These are phyloP conservation scores for Gynandropsis gynandra DNA, from an alignment of 345 rosid genomes.

Conservation along the genomic window DNA sequence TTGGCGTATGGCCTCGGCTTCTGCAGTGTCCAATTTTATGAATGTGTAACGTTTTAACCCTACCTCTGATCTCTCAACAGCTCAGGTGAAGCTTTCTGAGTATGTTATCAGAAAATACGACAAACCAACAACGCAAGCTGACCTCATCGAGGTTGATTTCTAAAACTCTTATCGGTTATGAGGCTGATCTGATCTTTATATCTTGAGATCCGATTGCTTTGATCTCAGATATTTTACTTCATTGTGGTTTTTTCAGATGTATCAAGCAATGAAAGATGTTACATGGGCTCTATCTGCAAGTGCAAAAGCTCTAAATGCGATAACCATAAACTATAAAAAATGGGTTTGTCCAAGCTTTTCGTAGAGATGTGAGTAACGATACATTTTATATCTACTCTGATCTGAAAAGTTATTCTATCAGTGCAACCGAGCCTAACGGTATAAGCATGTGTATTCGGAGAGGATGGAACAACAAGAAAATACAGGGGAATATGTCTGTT, in stretches of 20 bases:
- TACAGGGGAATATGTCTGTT: constrained; percentile 70
- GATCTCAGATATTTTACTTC: constrained; percentile 6
- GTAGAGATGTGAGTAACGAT: constrained; percentile 76
- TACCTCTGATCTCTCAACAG: constrained; percentile 78
- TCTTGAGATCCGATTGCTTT: too few relatives aligned
- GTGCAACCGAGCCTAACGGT: constrained; percentile 29
- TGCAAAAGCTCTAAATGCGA: constrained; percentile 85
- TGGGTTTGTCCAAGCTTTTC: constrained; percentile 97
- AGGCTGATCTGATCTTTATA: neutral
- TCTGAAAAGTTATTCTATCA: constrained; percentile 76
- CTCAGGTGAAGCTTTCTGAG: constrained; percentile 90
- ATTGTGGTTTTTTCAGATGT: constrained; percentile 43
- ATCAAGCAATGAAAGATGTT: constrained; percentile 80
- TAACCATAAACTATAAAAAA: constrained; percentile 83
- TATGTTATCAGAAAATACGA: constrained; percentile 58
- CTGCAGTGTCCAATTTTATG: constrained; percentile 87
- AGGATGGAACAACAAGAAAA: constrained; percentile 67
- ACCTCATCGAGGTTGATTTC: constrained; percentile 66
- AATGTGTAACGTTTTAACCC: constrained; percentile 98
- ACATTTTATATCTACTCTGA: constrained; percentile 89
- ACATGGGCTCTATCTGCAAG: constrained; percentile 95
- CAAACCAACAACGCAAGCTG: constrained; percentile 69
- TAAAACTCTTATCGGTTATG: neutral
- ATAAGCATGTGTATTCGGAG: constrained; percentile 33
- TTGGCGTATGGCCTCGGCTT: constrained; percentile 84